Conservation (phyloP, 139 green algal species). For the Chlamydomonas incerta region DNA sequence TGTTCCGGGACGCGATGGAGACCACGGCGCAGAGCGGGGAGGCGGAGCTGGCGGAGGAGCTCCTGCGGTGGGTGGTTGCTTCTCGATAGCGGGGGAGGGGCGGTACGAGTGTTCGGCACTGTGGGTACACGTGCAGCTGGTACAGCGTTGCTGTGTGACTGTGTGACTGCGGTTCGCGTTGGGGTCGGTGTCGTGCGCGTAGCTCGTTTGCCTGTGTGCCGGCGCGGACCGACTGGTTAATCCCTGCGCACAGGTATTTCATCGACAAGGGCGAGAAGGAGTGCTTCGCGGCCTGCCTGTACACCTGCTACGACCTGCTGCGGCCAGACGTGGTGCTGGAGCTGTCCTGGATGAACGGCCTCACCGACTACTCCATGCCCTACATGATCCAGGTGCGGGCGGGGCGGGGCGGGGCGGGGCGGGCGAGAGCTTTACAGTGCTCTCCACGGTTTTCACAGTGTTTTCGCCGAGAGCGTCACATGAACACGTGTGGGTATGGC, state of each 20-base stretch:
- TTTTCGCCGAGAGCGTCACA: no score
- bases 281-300: slow-evolving; percentile 98
- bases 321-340: slow-evolving; percentile 95
- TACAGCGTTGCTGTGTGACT: no score
- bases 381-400: slow-evolving; percentile 92
- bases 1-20: slow-evolving; percentile 96
- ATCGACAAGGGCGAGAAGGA: slow-evolving; percentile 85
- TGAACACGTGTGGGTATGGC: no score
- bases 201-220: no score
- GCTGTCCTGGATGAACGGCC: slow-evolving; percentile 96
- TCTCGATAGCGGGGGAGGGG: neutral
- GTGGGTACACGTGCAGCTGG: no score
- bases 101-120: no score
- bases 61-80: slow-evolving; percentile 83
- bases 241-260: slow-evolving; percentile 57
- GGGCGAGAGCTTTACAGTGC: no score
- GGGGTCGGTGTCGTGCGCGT: no score
- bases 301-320: slow-evolving; percentile 98
- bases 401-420: neutral
- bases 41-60: slow-evolving; percentile 90
- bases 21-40: slow-evolving; percentile 82
- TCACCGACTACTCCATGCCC: slow-evolving; percentile 94
- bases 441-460: no score
- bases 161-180: no score
- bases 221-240: no score